Evolutionary conservation across 192 early-diverging fungal genomes (phyloP), one percentile per base, ranked within the genome.

Genomic region (Coemansia sp.): DNA sequence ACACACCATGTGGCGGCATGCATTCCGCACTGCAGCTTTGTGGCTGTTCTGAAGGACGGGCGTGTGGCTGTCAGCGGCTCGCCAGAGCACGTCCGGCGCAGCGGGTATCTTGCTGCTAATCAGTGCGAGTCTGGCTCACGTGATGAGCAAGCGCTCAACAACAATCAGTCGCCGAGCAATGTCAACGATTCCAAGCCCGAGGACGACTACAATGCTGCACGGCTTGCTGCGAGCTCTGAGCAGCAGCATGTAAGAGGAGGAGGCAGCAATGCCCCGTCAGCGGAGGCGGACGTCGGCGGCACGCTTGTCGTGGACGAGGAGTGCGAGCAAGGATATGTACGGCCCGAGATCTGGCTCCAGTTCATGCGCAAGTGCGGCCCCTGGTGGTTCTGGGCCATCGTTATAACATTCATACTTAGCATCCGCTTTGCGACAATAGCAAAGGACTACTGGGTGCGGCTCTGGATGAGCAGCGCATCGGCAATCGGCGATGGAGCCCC

Each of bases 241-340:
- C 81, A 84, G 35, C 5, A 24, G 39, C 9, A 6, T 26, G 20
- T 8, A 24, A 6, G 10, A 9, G 23, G 67, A 72, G 30, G 30
- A 30, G 30, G 30, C 26, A 63, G 68, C 26, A 4, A 12, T 3
- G 39, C 20, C 2, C 36, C 52, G 1, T 20, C 15, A 12, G 23
- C 6, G 16, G 60, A 60, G 11, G 63, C 41, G 41, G 60, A 84
- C 67, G 38, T 68, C 56, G 66, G 78, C 30, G 85, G 85, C n/a
- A 78, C 88, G 66, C 78, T 98, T 45, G 92, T 94, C 45, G 75
- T 89, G 49, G 92, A 93, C 10, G 98, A 99, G 74, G 90, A 93
- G 72, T 87, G 89, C 59, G 91, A 89, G 15, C 85, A 87, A 10
- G 98, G 98, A 0, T 84, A 86, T 57, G 96, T 98, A 58, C 77